Percentiles rank a stretch among this genome's conserved stretches.
Evolutionary conservation across 2,329 filamentous ascomycete genomes (phyloP).

Genomic region (Clonostachys byssicola): DNA sequence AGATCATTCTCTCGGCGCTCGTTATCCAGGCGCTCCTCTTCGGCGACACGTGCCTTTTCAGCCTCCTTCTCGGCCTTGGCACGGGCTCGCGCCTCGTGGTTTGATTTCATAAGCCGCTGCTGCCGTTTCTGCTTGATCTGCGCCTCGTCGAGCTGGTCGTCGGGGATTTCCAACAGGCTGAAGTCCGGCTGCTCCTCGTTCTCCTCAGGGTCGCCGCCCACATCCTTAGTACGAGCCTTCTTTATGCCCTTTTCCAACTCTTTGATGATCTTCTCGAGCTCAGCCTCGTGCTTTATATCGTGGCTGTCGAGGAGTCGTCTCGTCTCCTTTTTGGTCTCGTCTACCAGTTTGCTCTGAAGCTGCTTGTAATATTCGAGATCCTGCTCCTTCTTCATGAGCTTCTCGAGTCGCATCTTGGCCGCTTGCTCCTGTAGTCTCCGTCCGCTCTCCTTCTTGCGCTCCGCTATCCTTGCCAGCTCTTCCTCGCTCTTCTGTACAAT

Average conservation of each 20-base stretch:
- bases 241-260: constrained; percentile 89
- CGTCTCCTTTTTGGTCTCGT: constrained; percentile 86
- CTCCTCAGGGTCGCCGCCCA: constrained; percentile 77
- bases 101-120: constrained; percentile 89
- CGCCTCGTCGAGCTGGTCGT: constrained; percentile 90
- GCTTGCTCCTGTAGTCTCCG: constrained; percentile 90
- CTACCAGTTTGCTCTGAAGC: constrained; percentile 66
- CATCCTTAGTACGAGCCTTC: constrained; percentile 87
- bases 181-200: constrained; percentile 78
- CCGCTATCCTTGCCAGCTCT: constrained; percentile 83
- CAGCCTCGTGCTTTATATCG: constrained; percentile 86
- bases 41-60: constrained; percentile 78
- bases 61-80: constrained; percentile 95
- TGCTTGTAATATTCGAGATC: constrained; percentile 92
- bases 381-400: constrained; percentile 91
- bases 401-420: constrained; percentile 94
- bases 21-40: constrained; percentile 78
- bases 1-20: constrained; percentile 81
- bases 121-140: constrained; percentile 88
- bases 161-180: constrained; percentile 80
- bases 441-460: constrained; percentile 93
- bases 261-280: constrained; percentile 78
- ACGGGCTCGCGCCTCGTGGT: constrained; percentile 87
- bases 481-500: constrained; percentile 90
- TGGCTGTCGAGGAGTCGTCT: constrained; percentile 82